A percentile compares a stretch with the other conserved stretches of the same genome.
These are phyloP conservation scores for Coniferiporia sulphurascens DNA, from an alignment of 1,284 basidiomycete species.

Conservation along the genomic window DNA sequence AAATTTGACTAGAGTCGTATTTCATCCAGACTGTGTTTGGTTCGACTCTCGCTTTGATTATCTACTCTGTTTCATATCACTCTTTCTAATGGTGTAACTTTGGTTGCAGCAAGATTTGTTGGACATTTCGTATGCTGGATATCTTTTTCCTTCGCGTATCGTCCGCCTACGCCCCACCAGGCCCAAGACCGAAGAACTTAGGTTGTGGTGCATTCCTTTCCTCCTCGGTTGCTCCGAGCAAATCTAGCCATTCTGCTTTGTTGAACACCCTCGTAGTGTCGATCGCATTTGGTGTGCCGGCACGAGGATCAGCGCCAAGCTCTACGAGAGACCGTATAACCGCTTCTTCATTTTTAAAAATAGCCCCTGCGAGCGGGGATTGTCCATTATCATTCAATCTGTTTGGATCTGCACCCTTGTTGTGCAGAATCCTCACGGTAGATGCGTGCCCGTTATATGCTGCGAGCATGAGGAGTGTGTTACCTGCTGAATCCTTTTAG, in stretches of 20 bases:
- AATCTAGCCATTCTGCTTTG: slow-evolving; percentile 45
- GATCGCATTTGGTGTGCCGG: slow-evolving; percentile 70
- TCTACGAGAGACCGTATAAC: slow-evolving; percentile 58
- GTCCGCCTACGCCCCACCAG: background rate
- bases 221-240: slow-evolving; percentile 53
- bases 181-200: slow-evolving; percentile 6
- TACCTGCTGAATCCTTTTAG: slow-evolving; percentile 39
- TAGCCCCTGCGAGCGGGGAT: slow-evolving; percentile 77
- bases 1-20: slow-evolving; percentile 47
- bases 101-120: no score
- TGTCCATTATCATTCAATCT: slow-evolving; percentile 73
- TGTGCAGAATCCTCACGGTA: slow-evolving; percentile 50
- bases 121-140: background rate
- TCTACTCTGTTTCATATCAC: background rate
- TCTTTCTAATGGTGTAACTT: background rate
- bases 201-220: slow-evolving; percentile 29
- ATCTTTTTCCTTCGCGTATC: background rate
- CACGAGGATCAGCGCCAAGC: slow-evolving; percentile 62
- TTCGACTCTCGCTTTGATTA: background rate
- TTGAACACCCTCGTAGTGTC: slow-evolving; percentile 68
- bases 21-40: background rate
- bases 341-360: slow-evolving; percentile 69
- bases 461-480: slow-evolving; percentile 79
- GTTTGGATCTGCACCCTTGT: slow-evolving; percentile 62
- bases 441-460: slow-evolving; percentile 71